Base-by-base conservation (phyloP, 495 filamentous ascomycete species). In the Immersiella caudata region DNA sequence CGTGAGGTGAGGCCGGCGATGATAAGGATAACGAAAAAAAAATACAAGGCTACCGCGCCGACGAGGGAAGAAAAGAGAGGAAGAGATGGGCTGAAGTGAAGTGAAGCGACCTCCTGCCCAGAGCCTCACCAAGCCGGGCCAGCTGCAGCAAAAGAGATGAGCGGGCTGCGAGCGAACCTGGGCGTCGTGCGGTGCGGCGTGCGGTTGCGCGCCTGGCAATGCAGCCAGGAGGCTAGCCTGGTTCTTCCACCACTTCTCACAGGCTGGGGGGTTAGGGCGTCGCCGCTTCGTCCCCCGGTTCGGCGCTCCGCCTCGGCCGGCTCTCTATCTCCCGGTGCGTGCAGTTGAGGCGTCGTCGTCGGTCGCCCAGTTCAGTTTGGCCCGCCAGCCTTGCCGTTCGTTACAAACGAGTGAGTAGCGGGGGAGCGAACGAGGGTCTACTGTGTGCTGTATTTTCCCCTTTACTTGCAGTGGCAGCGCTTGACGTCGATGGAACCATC, bases 351-450 rank as follows among this genome's bases (percentile, higher is more conserved):
- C 40, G 40, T 14, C 40, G 4, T 46, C 40, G 40, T 46, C 40
- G 40, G 40, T 46, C 40, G 52, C 52, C 52, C 25, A 55, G 52
- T 26, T 26, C 52, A 55, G 52, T 55, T 55, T 55, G 20, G 52
- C 52, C 25, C 2, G 52, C 52, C 52, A 55, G 52, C 52, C 52
- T 55, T 22, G 52, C 20, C 52, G 16, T 12, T 46, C 40, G 40
- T 46, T 12, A 12, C 29, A n/a, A n/a, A n/a, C n/a, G n/a, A n/a
- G n/a, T n/a, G n/a, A n/a, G n/a, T n/a, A n/a, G n/a, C n/a, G n/a
- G n/a, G n/a, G n/a, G n/a, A n/a, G n/a, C n/a, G n/a, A n/a, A n/a
- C n/a, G n/a, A n/a, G n/a, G n/a, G n/a, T n/a, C n/a, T n/a, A n/a
- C n/a, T n/a, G 29, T 8, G 29, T 33, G 29, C 29, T 33, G 29